These are phyloP conservation scores for Parietichytrium sp. DNA, from an alignment of 108 stramenopile species.

Conservation along the genomic window DNA sequence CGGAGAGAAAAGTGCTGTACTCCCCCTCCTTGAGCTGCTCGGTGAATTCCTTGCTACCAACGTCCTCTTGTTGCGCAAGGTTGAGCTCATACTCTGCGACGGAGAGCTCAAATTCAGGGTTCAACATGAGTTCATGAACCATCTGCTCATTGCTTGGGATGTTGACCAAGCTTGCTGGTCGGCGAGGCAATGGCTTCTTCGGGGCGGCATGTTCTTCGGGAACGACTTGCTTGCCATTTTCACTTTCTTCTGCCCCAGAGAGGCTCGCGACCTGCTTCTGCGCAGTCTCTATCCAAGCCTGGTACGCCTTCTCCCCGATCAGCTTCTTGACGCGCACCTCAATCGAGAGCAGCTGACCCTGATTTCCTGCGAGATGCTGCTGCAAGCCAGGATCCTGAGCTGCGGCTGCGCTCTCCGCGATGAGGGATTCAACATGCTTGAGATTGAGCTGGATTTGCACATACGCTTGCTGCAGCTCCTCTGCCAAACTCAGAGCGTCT, in stretches of 20 bases:
- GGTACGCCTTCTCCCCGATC: background rate
- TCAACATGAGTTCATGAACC: background rate
- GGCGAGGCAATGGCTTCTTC: too few relatives aligned
- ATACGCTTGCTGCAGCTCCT: background rate
- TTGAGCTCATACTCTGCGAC: background rate
- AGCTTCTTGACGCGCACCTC: background rate
- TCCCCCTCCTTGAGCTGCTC: background rate
- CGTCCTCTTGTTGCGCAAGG: background rate
- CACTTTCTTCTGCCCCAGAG: too few relatives aligned
- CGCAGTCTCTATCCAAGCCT: too few relatives aligned
- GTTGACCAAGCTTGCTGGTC: too few relatives aligned
- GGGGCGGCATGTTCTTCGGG: too few relatives aligned
- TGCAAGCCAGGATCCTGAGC: constrained; percentile 17
- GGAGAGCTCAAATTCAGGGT: background rate
- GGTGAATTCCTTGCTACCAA: background rate
- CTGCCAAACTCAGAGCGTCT: constrained; percentile 4
- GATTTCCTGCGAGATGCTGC: constrained; percentile 8
- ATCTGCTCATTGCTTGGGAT: constrained; percentile 31
- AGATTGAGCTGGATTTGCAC: constrained; percentile 30
- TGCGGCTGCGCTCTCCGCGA: background rate
- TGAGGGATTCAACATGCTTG: background rate
- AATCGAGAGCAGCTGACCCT: background rate
- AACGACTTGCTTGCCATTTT: too few relatives aligned
- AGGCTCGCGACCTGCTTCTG: too few relatives aligned
- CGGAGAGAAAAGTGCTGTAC: too few relatives aligned